Evolutionary conservation across 139 green algal species (phyloP).

Genomic region (Chara braunii): DNA sequence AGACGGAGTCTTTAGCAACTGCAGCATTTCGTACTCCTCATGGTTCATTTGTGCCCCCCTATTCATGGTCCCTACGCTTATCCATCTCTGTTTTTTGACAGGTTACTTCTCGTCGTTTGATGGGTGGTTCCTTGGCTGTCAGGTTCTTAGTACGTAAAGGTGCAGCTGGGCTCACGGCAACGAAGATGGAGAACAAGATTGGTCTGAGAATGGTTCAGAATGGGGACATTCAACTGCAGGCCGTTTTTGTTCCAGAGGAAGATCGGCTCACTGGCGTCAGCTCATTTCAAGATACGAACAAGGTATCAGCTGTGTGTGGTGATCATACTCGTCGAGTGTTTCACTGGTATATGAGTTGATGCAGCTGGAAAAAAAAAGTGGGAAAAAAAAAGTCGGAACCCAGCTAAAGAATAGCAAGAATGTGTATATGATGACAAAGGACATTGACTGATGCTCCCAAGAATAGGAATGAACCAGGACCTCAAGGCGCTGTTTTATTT

Average conservation of each 20-base stretch:
- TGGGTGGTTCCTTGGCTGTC: constrained; percentile 50
- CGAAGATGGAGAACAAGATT: constrained; percentile 89
- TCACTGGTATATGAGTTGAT: too few relatives aligned
- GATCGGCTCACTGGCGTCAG: constrained; percentile 72
- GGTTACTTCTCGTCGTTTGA: background rate
- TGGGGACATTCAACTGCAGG: constrained; percentile 76
- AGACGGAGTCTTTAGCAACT: too few relatives aligned
- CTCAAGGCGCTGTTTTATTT: too few relatives aligned
- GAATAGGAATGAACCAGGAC: too few relatives aligned
- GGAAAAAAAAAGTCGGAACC: too few relatives aligned
- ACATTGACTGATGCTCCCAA: too few relatives aligned
- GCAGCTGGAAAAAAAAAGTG: too few relatives aligned
- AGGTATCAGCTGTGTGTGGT: constrained; percentile 43
- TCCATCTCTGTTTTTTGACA: background rate
- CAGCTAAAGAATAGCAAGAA: background rate
- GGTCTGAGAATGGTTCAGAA: constrained; percentile 74
- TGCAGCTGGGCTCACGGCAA: constrained; percentile 58
- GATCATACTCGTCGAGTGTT: too few relatives aligned
- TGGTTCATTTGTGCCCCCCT: too few relatives aligned
- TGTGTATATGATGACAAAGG: too few relatives aligned
- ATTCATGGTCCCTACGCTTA: too few relatives aligned
- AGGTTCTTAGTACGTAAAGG: constrained; percentile 87
- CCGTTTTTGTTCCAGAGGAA: constrained; percentile 78
- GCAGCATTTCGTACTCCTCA: too few relatives aligned
- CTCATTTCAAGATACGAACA: constrained; percentile 74